Base-by-base conservation (phyloP, 768 basidiomycete genomes). In the Russula virescens region DNA sequence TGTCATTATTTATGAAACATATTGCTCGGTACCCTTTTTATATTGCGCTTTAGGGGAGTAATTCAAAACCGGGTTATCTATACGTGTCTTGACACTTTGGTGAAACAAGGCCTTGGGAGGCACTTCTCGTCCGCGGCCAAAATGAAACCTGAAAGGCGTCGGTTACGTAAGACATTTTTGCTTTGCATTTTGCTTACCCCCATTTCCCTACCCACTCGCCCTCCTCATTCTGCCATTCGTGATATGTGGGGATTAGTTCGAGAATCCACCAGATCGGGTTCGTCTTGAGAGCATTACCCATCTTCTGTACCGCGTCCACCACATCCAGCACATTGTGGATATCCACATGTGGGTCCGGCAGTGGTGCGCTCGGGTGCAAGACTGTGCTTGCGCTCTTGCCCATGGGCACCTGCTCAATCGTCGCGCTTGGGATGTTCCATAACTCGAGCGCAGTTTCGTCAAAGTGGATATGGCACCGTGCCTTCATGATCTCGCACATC, bases 231-330 rank as follows among this genome's bases (percentile, higher is more conserved):
- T 89, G 87, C 78, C 80, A 86, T 31, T 75, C 70, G 66, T 78
- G 81, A 46, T 69, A 71, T 54, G 80, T 70, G 25, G 87, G 89
- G 0, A 90, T 35, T 42, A 88, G 72, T 73, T 91, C 89, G 42
- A 90, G 72, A 18, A 87, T 38, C 87, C 86, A 87, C 89, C 89
- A 91, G 1, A 76, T 8, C 23, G 69, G 70, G 23, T 73, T 72
- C 5, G 53, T 50, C 71, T 75, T 72, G 51, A 91, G 72, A 61
- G 76, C 62, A 68, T 90, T 86, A 65, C 83, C 75, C 4, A 86
- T 67, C 1, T 80, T 81, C 68, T 82, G 73, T 21, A 82, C 46
- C 19, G 77, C 78, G 57, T 77, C 73, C 10, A 40, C 13, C n/a
- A 19, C 42, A 6, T 67, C 64, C 34, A 48, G 55, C 13, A 16